A percentile compares a stretch with the other conserved stretches of the same genome.
phyloP scores from a whole-genome alignment of 2,329 filamentous ascomycete species.

The Lachnellula cervina region DNA sequence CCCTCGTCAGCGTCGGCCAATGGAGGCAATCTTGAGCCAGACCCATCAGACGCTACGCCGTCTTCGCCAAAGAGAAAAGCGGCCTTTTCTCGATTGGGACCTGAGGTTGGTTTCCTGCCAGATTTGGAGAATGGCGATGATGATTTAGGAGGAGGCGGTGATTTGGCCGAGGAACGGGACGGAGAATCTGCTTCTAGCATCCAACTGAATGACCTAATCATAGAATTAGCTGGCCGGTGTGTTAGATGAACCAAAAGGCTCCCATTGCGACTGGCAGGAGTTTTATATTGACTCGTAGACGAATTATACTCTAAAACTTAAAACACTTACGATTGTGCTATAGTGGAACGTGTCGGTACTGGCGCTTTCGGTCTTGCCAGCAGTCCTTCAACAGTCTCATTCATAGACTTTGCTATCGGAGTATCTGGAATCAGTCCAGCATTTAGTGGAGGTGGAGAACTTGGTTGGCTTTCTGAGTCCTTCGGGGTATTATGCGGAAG shows the following conservation, averaged over 20 bases:
- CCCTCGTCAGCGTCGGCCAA: slow-evolving; percentile 24
- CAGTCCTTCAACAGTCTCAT: not conserved
- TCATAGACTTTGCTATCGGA: not conserved
- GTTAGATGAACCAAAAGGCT: not conserved
- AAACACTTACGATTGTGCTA: slow-evolving; percentile 54
- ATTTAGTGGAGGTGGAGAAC: not conserved
- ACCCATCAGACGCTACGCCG: slow-evolving; percentile 15
- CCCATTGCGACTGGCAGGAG: not conserved
- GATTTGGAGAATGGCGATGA: slow-evolving; percentile 26
- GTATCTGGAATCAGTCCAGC: slow-evolving; percentile 1
- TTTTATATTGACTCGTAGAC: too few species aligned
- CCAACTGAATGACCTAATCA: slow-evolving; percentile 61
- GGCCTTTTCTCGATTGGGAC: slow-evolving; percentile 28
- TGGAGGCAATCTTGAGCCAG: slow-evolving; percentile 12
- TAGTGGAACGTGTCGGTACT: slow-evolving; percentile 57
- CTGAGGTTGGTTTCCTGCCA: slow-evolving; percentile 21
- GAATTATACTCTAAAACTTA: too few species aligned
- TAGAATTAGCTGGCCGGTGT: not conserved
- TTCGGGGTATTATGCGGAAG: not conserved
- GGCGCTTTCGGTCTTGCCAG: slow-evolving; percentile 33
- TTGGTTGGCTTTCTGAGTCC: not conserved
- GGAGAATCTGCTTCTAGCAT: slow-evolving; percentile 56
- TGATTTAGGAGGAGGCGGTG: slow-evolving; percentile 25
- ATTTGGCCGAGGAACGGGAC: slow-evolving; percentile 12
- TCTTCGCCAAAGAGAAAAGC: slow-evolving; percentile 34